phyloP scores from a whole-genome alignment of 495 filamentous ascomycete genomes.

The Penicillium mononematosum region DNA sequence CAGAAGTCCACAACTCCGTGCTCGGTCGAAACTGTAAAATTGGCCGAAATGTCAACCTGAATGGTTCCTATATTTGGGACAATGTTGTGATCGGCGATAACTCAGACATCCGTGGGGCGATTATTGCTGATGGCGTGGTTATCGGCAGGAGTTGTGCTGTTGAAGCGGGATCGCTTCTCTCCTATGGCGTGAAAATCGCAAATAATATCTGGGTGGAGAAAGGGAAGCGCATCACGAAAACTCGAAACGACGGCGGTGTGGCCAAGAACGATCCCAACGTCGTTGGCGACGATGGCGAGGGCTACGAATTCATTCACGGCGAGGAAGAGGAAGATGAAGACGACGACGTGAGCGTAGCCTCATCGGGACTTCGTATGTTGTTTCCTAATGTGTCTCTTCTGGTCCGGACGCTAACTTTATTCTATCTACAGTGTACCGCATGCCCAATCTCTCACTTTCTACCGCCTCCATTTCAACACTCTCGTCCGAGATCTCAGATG shows the following conservation, averaged over 20 bases:
- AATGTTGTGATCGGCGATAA: conserved; percentile 71
- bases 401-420: conserved; percentile 23
- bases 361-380: conserved; percentile 52
- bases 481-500: conserved; percentile 49
- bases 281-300: conserved; percentile 46
- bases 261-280: conserved; percentile 51
- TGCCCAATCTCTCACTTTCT: conserved; percentile 66
- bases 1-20: conserved; percentile 65
- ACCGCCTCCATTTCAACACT: conserved; percentile 76
- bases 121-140: conserved; percentile 68
- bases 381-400: conserved; percentile 12
- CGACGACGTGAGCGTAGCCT: conserved; percentile 41
- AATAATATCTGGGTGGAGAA: conserved; percentile 54
- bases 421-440: conserved; percentile 62
- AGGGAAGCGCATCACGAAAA: conserved; percentile 55
- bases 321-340: conserved; percentile 50
- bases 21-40: conserved; percentile 83
- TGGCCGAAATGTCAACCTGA: conserved; percentile 75
- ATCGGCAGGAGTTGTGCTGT: conserved; percentile 70
- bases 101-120: conserved; percentile 64
- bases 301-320: conserved; percentile 49
- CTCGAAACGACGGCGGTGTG: conserved; percentile 46
- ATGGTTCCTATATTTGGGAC: conserved; percentile 90
- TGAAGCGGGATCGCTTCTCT: conserved; percentile 72
- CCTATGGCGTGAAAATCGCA: conserved; percentile 70